Evolutionary conservation across 169 alveolate genomes (phyloP).

Genomic region (Cardiosporidium cionae): DNA sequence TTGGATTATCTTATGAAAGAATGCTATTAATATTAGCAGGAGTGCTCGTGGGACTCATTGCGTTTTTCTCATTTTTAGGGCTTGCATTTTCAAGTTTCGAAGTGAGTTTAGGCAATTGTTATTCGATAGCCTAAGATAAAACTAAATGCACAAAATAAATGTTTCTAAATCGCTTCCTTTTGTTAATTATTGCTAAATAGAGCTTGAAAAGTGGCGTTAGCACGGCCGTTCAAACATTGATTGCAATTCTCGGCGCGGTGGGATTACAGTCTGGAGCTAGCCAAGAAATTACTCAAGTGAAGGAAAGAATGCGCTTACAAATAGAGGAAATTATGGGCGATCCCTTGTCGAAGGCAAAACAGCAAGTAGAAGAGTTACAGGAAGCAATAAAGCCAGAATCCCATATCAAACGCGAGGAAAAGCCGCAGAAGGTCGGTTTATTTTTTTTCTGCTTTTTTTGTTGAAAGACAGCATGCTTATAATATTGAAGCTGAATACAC

Average conservation of each 20-base stretch:
- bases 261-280: constrained; percentile 52
- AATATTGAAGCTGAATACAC: too few relatives aligned
- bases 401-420: constrained; percentile 15
- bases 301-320: constrained; percentile 38
- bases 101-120: too few relatives aligned
- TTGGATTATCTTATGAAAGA: constrained; percentile 38
- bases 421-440: constrained; percentile 11
- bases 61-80: constrained; percentile 43
- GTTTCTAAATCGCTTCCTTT: neutral
- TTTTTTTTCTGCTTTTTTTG: too few relatives aligned
- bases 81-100: constrained; percentile 46
- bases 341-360: constrained; percentile 31
- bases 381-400: constrained; percentile 20
- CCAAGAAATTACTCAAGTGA: constrained; percentile 34
- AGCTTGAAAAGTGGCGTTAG: constrained; percentile 46
- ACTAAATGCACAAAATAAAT: neutral
- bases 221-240: constrained; percentile 49
- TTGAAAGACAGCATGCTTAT: too few relatives aligned
- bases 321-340: constrained; percentile 49
- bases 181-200: neutral
- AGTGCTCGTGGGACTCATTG: constrained; percentile 19
- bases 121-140: too few relatives aligned
- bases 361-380: constrained; percentile 29
- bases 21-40: constrained; percentile 27
- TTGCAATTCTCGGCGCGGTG: constrained; percentile 52